phyloP scores from a whole-genome alignment of 2,329 filamentous ascomycete genomes.

The Cadophora gregata region DNA sequence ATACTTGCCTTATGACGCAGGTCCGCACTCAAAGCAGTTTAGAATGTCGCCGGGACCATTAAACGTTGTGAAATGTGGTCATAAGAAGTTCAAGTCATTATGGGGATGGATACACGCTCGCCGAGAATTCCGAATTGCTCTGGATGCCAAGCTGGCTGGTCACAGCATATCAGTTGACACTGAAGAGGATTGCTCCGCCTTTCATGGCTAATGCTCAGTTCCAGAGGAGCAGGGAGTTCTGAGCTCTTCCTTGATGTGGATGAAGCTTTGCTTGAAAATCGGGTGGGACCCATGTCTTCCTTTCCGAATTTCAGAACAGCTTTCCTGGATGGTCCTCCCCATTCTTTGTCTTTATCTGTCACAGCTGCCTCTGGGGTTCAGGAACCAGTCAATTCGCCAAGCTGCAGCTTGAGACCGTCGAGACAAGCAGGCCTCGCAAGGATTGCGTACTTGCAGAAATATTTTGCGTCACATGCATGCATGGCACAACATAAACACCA shows the following conservation, averaged over 20 bases:
- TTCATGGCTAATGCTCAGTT: neutral
- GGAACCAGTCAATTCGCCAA: neutral
- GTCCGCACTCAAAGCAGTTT: neutral
- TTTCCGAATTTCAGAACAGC: neutral
- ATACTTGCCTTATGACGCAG: neutral
- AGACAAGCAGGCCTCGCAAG: neutral
- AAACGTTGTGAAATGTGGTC: neutral
- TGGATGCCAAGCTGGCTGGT: neutral
- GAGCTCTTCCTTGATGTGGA: neutral
- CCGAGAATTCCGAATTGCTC: neutral
- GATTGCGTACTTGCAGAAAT: conserved; percentile 13
- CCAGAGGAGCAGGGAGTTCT: no score
- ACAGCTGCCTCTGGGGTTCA: neutral
- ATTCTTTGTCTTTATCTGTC: neutral
- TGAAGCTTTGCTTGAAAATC: neutral
- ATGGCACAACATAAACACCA: conserved; percentile 16
- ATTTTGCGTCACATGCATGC: conserved; percentile 12
- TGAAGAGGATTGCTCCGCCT: neutral
- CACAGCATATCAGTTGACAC: neutral
- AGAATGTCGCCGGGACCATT: neutral
- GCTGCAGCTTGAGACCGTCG: neutral
- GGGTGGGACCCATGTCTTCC: neutral
- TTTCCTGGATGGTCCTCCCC: neutral
- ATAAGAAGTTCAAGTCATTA: neutral
- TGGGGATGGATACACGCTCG: neutral